Evolutionary conservation across 2,329 filamentous ascomycete species (phyloP), one percentile per base, ranked within the genome.

Genomic region (Diaporthe sp.): DNA sequence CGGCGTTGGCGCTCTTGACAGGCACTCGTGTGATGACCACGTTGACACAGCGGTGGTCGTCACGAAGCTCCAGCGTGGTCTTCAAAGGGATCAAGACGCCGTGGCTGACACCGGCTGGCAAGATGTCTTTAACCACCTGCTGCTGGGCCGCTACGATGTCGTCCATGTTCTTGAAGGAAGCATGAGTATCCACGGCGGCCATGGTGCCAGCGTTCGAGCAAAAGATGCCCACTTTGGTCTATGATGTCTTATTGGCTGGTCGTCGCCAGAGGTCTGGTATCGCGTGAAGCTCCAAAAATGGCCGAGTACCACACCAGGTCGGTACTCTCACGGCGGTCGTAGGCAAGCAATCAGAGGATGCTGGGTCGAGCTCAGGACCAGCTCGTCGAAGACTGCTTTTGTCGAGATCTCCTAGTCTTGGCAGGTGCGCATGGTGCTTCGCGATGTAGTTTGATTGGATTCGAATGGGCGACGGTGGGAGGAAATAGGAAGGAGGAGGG

Each of bases 1-100:
- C 89, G 78, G 90, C 88, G 83, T 94, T 95, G 78, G 94, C 93
- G 79, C 89, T 88, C 83, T 92, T 94, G 78, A 92, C 90, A 62
- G 94, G 94, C 73, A 94, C 90, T 80, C 93, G 89, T 68, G 94
- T 93, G 77, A 95, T 91, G 82, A 93, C 94, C 72, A 92, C 92
- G 76, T 90, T 87, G 68, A 93, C 88, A 77, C 90, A 85, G 51
- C 85, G 84, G 75, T 92, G 88, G 73, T 90, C 89, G 78, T 92
- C 89, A 71, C 88, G 87, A 71, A 92, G 87, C 81, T 93, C 92
- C 61, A 92, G 87, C 1, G 89, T 90, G 5, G 92, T 93, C 83
- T 92, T 93, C 65, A 93, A 85, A 42, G 91, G 90, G 58, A 92
- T 88, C 61, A 93, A 82, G 44, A 90, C 88, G 22, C 88, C 88